Base-by-base conservation (phyloP, 1,139 yeast genomes). In the Candida sp. region DNA sequence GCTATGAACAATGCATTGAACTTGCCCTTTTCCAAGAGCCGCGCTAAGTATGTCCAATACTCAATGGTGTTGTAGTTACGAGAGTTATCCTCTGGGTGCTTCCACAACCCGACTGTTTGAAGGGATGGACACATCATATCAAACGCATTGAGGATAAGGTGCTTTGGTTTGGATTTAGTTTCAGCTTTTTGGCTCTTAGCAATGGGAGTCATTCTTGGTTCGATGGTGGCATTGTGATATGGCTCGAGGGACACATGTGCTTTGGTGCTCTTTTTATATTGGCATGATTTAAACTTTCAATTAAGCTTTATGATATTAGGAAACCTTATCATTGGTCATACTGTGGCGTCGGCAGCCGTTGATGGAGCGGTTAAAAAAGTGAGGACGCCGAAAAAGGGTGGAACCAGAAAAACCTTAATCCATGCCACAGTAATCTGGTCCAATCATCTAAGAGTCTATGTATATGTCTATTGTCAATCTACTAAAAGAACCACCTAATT, bases 21-120 rank as follows among this genome's bases (percentile, higher is more conserved):
- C 55, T 77, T 73, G 5, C 80, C 83, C 49, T 66, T 67, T 56
- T 78, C 83, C 43, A 78, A 67, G 27, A 71, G 51, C 53, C 74
- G 68, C 5, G 81, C 82, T 22, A 77, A 57, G 44, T 76, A 67
- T 9, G 68, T 69, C 82, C 82, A 78, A 59, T 75, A 73, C 46
- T 75, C 75, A 34, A 78, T 66, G 48, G 72, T 69, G 47, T 68
- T 67, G 53, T 72, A 75, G 30, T 59, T 55, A 7, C 66, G 55
- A 3, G 73, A 66, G 54, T 67, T 62, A 54, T 74, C 78, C 31
- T 70, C 59, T 7, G 79, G 80, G 47, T 74, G 75, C 49, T 66
- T 70, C 80, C 80, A 75, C 34, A 69, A 65, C 1, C 78, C 78
- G 1, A 66, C 68, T 32, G 57, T 65, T 52, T 72, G 78, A 41